phyloP scores from a whole-genome alignment of 139 green algal genomes.

The Picocystis salinarum region DNA sequence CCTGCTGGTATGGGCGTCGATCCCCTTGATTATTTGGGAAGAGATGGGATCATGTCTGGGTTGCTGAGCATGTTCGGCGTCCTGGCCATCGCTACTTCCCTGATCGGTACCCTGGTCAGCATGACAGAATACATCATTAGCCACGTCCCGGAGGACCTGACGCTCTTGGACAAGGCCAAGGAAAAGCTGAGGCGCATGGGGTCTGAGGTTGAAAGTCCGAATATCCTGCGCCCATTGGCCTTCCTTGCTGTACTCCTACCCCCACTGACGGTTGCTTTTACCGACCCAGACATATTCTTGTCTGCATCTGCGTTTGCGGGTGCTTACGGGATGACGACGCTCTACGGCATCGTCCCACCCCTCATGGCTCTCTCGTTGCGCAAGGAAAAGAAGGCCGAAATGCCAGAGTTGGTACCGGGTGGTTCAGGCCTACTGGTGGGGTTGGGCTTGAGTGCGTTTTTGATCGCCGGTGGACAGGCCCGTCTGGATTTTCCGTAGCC shows the following conservation, averaged over 20 bases:
- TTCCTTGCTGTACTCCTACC: constrained; percentile 12
- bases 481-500: too few relatives aligned
- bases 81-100: constrained; percentile 39
- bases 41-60: constrained; percentile 7
- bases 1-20: constrained; percentile 9
- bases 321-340: constrained; percentile 37
- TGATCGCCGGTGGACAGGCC: too few relatives aligned
- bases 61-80: constrained; percentile 26
- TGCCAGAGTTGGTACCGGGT: too few relatives aligned
- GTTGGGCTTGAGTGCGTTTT: too few relatives aligned
- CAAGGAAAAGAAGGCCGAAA: too few relatives aligned
- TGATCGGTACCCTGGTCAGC: constrained; percentile 35
- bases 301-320: constrained; percentile 12
- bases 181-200: too few relatives aligned
- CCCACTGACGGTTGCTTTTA: constrained; percentile 19
- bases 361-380: constrained; percentile 33
- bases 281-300: constrained; percentile 32
- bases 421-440: too few relatives aligned
- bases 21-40: constrained; percentile 9
- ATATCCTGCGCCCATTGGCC: not conserved
- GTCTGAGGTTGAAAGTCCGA: not conserved
- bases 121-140: constrained; percentile 19
- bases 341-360: constrained; percentile 47
- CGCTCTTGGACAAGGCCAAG: too few relatives aligned
- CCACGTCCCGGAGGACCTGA: not conserved